Percentiles rank a stretch among this genome's conserved stretches.
Conservation (phyloP, 148 eudicot genomes). For the Rheum nobile region DNA sequence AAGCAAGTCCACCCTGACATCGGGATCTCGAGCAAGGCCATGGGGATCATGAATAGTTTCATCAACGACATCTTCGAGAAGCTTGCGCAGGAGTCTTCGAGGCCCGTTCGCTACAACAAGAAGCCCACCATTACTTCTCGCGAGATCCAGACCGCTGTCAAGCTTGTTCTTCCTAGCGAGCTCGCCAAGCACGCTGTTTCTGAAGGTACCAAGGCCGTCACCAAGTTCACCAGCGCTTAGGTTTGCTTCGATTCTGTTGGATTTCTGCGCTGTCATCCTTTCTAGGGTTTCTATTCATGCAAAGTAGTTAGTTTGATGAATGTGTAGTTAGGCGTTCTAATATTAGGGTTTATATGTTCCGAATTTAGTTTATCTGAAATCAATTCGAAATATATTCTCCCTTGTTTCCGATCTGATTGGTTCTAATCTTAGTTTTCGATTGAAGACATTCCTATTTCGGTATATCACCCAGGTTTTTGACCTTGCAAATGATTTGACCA, state of each 20-base stretch:
- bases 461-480: too few relatives aligned
- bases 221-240: slow-evolving; percentile 15
- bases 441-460: too few relatives aligned
- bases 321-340: background rate
- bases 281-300: background rate
- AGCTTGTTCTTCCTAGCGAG: slow-evolving; percentile 17
- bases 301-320: too few relatives aligned
- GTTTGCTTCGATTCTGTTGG: background rate
- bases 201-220: slow-evolving; percentile 18
- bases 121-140: slow-evolving; percentile 18
- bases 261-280: background rate
- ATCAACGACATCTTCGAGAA: slow-evolving; percentile 18
- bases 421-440: too few relatives aligned
- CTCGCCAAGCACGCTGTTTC: slow-evolving; percentile 18
- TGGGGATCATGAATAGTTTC: slow-evolving; percentile 18
- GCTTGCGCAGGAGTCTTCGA: slow-evolving; percentile 15
- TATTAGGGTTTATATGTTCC: background rate
- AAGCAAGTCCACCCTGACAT: slow-evolving; percentile 17
- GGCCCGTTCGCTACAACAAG: slow-evolving; percentile 17
- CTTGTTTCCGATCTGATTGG: too few relatives aligned
- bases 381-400: too few relatives aligned
- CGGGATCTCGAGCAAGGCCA: slow-evolving; percentile 17
- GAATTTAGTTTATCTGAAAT: too few relatives aligned
- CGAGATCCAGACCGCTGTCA: slow-evolving; percentile 19
- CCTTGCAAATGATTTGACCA: too few relatives aligned